Evolutionary conservation across 2,329 filamentous ascomycete species (phyloP).

Genomic region (Leptographium wingfieldii): DNA sequence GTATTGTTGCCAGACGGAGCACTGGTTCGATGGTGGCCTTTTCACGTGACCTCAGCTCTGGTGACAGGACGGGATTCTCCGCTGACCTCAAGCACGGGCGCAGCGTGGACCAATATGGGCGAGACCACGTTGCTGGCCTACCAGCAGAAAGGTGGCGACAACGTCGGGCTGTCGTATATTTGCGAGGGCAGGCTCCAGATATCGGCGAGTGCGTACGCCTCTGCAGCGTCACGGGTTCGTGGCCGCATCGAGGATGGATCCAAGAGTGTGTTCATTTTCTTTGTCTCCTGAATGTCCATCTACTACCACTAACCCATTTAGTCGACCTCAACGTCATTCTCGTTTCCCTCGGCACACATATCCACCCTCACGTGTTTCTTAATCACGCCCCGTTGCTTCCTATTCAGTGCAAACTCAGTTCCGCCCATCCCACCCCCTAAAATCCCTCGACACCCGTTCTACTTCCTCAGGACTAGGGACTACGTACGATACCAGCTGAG

Average conservation of each 20-base stretch:
- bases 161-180: background rate
- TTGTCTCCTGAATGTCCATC: background rate
- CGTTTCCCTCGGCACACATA: background rate
- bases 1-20: background rate
- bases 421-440: no score
- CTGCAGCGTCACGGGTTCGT: background rate
- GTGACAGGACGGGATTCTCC: background rate
- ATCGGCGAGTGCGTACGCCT: background rate
- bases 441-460: no score
- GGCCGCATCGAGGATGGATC: background rate
- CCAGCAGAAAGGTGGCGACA: background rate
- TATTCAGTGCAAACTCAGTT: no score
- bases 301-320: background rate
- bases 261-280: background rate
- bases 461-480: no score
- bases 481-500: no score
- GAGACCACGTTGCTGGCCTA: background rate
- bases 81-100: background rate
- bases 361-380: background rate
- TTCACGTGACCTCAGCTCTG: background rate
- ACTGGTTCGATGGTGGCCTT: background rate
- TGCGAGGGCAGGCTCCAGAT: background rate
- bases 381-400: no score
- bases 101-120: background rate
- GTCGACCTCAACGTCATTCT: background rate